phyloP scores from a whole-genome alignment of 805 yeast species.

The Schwanniomyces yamadae region DNA sequence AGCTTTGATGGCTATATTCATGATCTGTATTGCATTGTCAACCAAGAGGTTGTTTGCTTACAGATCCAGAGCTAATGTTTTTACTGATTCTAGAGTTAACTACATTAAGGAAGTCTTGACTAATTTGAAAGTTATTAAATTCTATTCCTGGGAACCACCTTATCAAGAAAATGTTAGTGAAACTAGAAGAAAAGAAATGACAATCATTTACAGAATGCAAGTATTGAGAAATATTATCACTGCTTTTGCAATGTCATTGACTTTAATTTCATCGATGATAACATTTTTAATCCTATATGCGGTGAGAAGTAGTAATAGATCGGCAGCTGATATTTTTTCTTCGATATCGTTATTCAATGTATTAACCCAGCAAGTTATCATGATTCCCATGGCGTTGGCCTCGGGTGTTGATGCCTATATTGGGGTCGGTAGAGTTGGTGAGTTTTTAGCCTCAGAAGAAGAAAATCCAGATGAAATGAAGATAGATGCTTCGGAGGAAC shows the following conservation, averaged over 20 bases:
- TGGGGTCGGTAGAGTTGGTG: constrained; percentile 59
- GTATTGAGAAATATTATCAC: constrained; percentile 58
- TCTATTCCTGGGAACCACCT: constrained; percentile 89
- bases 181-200: constrained; percentile 62
- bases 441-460: constrained; percentile 47
- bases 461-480: constrained; percentile 32
- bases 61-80: constrained; percentile 57
- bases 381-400: constrained; percentile 70
- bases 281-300: constrained; percentile 40
- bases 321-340: constrained; percentile 66
- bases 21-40: constrained; percentile 43
- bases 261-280: constrained; percentile 70
- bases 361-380: constrained; percentile 59
- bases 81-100: constrained; percentile 76
- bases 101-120: constrained; percentile 75
- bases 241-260: constrained; percentile 65
- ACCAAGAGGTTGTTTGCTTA: constrained; percentile 53
- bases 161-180: constrained; percentile 56
- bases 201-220: constrained; percentile 59
- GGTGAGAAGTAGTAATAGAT: constrained; percentile 27
- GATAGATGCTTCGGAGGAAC: constrained; percentile 26
- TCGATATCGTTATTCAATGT: constrained; percentile 68
- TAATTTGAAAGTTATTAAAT: constrained; percentile 79
- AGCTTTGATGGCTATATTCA: constrained; percentile 52
- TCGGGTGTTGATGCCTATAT: constrained; percentile 66